Evolutionary conservation across 1,284 basidiomycete species (phyloP).

Genomic region (Fomitopsis palustris): DNA sequence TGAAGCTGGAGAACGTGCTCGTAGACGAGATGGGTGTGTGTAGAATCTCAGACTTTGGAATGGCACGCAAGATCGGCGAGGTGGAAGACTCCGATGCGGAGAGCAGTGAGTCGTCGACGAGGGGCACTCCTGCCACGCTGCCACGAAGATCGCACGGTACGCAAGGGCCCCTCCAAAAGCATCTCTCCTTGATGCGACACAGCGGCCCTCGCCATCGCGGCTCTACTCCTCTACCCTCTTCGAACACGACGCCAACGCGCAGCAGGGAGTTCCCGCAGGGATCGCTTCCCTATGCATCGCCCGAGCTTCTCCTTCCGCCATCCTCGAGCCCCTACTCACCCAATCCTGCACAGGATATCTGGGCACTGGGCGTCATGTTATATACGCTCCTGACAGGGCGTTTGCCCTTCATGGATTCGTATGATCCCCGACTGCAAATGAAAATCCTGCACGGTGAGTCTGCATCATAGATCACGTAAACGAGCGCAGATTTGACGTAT

Average conservation of each 20-base stretch:
- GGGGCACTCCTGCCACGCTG: conserved; percentile 11
- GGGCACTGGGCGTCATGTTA: conserved; percentile 88
- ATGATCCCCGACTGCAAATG: conserved; percentile 86
- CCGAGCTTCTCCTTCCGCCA: conserved; percentile 61
- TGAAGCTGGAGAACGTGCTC: conserved; percentile 97
- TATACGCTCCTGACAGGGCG: conserved; percentile 79
- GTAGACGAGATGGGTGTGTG: conserved; percentile 82
- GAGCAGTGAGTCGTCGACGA: background rate
- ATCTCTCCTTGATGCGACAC: conserved; percentile 34
- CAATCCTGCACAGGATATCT: conserved; percentile 83
- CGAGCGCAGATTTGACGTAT: background rate
- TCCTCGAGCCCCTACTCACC: conserved; percentile 30
- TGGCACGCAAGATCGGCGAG: conserved; percentile 61
- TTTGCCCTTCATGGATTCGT: conserved; percentile 83
- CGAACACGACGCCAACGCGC: conserved; percentile 21
- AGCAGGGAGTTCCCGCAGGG: conserved; percentile 65
- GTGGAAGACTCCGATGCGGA: conserved; percentile 3
- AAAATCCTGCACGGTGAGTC: conserved; percentile 82
- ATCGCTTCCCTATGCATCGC: conserved; percentile 87
- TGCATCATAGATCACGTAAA: background rate
- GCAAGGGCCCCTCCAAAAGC: conserved; percentile 25
- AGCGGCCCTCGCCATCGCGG: conserved; percentile 52
- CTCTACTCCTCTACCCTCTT: conserved; percentile 47
- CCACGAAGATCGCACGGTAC: conserved; percentile 17
- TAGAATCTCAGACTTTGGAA: conserved; percentile 82